Percentiles rank a stretch among this genome's conserved stretches.
Evolutionary conservation across 768 basidiomycete genomes (phyloP).

Genomic region (Inosperma sp.): DNA sequence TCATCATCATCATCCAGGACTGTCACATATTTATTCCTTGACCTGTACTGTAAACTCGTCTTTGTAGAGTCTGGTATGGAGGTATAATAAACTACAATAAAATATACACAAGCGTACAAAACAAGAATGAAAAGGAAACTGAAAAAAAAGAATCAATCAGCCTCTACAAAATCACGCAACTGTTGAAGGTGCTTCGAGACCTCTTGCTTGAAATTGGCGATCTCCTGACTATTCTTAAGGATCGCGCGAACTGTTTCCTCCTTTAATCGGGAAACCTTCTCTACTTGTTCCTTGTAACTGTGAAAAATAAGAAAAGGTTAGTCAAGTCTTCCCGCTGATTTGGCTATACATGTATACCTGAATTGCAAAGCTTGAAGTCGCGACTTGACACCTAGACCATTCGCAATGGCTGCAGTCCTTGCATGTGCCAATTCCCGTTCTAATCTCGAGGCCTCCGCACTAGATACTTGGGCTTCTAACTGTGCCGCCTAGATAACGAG

Average conservation of each 20-base stretch:
- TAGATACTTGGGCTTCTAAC: conserved; percentile 65
- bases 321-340: background rate
- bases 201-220: conserved; percentile 75
- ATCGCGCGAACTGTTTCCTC: conserved; percentile 80
- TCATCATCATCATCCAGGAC: too few relatives aligned
- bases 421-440: conserved; percentile 73
- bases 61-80: too few relatives aligned
- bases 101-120: conserved; percentile 3
- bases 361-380: conserved; percentile 73
- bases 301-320: background rate
- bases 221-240: conserved; percentile 80
- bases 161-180: conserved; percentile 61
- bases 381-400: conserved; percentile 79
- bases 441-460: conserved; percentile 58
- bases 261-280: conserved; percentile 66
- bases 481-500: conserved; percentile 58
- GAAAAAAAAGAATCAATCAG: conserved; percentile 20
- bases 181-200: conserved; percentile 67
- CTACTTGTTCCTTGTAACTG: conserved; percentile 77
- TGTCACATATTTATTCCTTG: too few relatives aligned
- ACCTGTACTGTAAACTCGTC: too few relatives aligned
- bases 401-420: conserved; percentile 68
- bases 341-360: conserved; percentile 39
- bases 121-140: conserved; percentile 9
- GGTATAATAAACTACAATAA: background rate